phyloP scores from a whole-genome alignment of 768 basidiomycete species.

The Floccularia luteovirens region DNA sequence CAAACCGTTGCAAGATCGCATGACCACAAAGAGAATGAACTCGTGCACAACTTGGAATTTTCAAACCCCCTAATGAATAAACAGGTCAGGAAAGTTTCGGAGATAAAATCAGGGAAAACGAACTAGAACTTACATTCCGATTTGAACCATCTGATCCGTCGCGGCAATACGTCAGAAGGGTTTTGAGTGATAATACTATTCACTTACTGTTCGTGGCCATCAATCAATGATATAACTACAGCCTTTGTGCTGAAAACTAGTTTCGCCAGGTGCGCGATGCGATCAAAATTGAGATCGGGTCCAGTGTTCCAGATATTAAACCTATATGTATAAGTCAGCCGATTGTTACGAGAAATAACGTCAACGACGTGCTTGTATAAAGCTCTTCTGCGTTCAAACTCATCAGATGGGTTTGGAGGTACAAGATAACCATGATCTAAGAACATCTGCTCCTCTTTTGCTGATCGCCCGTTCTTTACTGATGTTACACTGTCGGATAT shows the following conservation, averaged over 20 bases:
- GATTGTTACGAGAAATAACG: not conserved
- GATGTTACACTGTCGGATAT: slow-evolving; percentile 18
- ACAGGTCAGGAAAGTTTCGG: not conserved
- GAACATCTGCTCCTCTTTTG: slow-evolving; percentile 65
- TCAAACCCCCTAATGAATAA: slow-evolving; percentile 32
- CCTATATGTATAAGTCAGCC: slow-evolving; percentile 25
- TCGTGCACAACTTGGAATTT: slow-evolving; percentile 34
- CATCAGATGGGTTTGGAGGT: slow-evolving; percentile 81
- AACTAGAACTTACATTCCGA: slow-evolving; percentile 57
- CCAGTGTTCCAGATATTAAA: slow-evolving; percentile 89
- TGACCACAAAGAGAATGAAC: slow-evolving; percentile 78
- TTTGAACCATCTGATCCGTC: slow-evolving; percentile 80
- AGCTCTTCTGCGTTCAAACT: slow-evolving; percentile 74
- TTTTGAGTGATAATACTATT: not conserved
- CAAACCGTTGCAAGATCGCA: slow-evolving; percentile 70
- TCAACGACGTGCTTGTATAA: slow-evolving; percentile 62
- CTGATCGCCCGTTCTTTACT: slow-evolving; percentile 36
- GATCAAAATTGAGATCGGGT: slow-evolving; percentile 85
- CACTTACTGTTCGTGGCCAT: slow-evolving; percentile 74
- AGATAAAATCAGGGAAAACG: not conserved
- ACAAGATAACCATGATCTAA: slow-evolving; percentile 59
- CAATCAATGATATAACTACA: slow-evolving; percentile 77
- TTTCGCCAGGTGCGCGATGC: slow-evolving; percentile 89
- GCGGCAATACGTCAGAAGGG: slow-evolving; percentile 2
- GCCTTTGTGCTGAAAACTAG: slow-evolving; percentile 88